Evolutionary conservation across 1,139 yeast species (phyloP), one percentile per base, ranked within the genome.

Genomic region (Trichomonascaceae sp.): DNA sequence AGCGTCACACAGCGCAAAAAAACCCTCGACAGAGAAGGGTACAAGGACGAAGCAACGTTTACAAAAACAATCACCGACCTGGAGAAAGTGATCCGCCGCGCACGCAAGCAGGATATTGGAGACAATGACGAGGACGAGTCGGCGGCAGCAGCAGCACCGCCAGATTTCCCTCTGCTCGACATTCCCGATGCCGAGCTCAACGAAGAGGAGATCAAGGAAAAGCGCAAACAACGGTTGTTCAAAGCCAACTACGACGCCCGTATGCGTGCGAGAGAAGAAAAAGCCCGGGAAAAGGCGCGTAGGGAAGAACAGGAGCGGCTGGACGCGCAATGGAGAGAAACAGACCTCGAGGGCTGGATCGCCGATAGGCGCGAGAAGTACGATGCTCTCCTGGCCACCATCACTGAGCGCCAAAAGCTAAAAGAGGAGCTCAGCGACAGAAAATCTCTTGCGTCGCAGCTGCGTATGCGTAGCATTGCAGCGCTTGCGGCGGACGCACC

Each of bases 171-270:
- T 11, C 62, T 89, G 38, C 71, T 82, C 0, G 93, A 82, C 28
- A 65, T 73, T 4, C 89, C 96, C 1, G 64, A 89, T 54, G 89
- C 76, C 29, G 77, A 85, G 42, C 65, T 92, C 30, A 67, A 68
- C 29, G 85, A 79, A 27, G 94, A 80, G 4, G 81, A 81, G 48
- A 62, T 84, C 35, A 82, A 78, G 47, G 97, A 85, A 50, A 92
- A 92, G 56, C 67, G 93, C 36, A 76, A 76, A 39, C 97, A 89
- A 56, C 67, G 72, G 45, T 66, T 89, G 28, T 64, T 80, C 57
- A 84, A 84, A 48, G 93, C 93, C 4, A 84, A 82, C 47, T 76
- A 70, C 47, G 98, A 89, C 35, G 95, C 97, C 0, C 70, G 97
- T 41, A 71, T 72, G 55, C 70, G 92, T 38, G 84, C 84, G 8